These are phyloP conservation scores for Pythium aristosporum DNA, from an alignment of 352 stramenopile genomes.

Conservation along the genomic window DNA sequence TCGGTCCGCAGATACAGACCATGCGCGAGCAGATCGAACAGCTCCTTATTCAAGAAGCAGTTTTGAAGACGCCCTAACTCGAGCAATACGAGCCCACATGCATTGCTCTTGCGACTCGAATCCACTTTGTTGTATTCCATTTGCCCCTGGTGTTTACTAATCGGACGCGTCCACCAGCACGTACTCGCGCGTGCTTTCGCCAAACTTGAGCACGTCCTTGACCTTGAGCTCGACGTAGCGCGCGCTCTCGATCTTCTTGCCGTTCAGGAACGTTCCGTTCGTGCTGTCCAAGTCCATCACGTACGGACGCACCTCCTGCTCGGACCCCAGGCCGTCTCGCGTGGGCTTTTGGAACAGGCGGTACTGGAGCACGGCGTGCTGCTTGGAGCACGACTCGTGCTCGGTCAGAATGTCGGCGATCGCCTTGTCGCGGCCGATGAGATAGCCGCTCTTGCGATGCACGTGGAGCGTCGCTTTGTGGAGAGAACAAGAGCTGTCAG, in stretches of 20 bases:
- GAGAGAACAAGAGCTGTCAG: not conserved
- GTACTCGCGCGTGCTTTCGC: slow-evolving; percentile 96
- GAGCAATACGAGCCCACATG: not conserved
- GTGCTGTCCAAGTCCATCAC: slow-evolving; percentile 98
- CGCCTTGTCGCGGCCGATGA: slow-evolving; percentile 92
- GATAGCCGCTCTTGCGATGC: slow-evolving; percentile 94
- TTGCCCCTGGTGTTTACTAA: not conserved
- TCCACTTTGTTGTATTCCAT: slow-evolving; percentile 1
- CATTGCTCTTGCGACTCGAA: not conserved
- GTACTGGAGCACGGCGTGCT: slow-evolving; percentile 98
- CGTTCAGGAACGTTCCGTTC: slow-evolving; percentile 98
- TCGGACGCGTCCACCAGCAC: slow-evolving; percentile 88
- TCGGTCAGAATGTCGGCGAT: slow-evolving; percentile 95
- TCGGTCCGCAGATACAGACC: slow-evolving; percentile 98
- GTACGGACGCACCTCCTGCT: slow-evolving; percentile 90
- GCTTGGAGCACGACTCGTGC: slow-evolving; percentile 95
- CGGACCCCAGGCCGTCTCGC: slow-evolving; percentile 50
- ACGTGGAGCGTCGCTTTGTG: slow-evolving; percentile 91
- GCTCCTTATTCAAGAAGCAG: slow-evolving; percentile 96
- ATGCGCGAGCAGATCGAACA: slow-evolving; percentile 99
- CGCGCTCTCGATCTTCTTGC: slow-evolving; percentile 88
- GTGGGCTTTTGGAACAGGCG: slow-evolving; percentile 75
- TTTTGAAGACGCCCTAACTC: no score
- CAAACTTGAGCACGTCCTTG: slow-evolving; percentile 97
- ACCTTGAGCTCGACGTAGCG: slow-evolving; percentile 96